phyloP scores from a whole-genome alignment of 306 rosid species.

The Rosa rugosa region DNA sequence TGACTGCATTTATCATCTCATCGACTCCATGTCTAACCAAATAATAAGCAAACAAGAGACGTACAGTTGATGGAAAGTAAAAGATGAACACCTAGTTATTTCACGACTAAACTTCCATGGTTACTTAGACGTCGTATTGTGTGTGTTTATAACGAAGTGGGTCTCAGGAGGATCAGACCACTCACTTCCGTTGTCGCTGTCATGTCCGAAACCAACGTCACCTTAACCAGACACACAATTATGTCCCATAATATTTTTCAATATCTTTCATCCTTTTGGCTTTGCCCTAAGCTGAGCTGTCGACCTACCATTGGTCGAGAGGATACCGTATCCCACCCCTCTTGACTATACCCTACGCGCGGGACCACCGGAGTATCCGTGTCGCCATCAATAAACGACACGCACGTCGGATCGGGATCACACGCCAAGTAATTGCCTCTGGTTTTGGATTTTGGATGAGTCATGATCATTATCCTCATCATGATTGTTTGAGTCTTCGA shows the following conservation, averaged over 20 bases:
- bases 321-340: constrained; percentile 36
- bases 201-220: constrained; percentile 51
- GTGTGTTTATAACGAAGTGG: background rate
- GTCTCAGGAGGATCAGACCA: constrained; percentile 36
- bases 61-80: background rate
- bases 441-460: constrained; percentile 20
- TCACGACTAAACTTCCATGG: background rate
- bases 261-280: constrained; percentile 24
- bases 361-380: constrained; percentile 54
- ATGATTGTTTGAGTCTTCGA: constrained; percentile 8
- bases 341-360: constrained; percentile 8
- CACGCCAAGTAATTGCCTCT: constrained; percentile 42
- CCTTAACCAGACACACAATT: constrained; percentile 50
- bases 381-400: constrained; percentile 59
- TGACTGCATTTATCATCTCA: no score
- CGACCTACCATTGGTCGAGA: background rate
- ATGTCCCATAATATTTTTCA: constrained; percentile 32
- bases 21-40: no score
- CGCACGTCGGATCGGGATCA: constrained; percentile 28
- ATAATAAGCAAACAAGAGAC: background rate
- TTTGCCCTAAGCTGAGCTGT: constrained; percentile 7
- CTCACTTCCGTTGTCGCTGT: constrained; percentile 31
- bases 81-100: background rate
- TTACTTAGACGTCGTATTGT: background rate
- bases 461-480: background rate